phyloP scores from a whole-genome alignment of 2,329 filamentous ascomycete species.

The Ophiostoma tasmaniense region DNA sequence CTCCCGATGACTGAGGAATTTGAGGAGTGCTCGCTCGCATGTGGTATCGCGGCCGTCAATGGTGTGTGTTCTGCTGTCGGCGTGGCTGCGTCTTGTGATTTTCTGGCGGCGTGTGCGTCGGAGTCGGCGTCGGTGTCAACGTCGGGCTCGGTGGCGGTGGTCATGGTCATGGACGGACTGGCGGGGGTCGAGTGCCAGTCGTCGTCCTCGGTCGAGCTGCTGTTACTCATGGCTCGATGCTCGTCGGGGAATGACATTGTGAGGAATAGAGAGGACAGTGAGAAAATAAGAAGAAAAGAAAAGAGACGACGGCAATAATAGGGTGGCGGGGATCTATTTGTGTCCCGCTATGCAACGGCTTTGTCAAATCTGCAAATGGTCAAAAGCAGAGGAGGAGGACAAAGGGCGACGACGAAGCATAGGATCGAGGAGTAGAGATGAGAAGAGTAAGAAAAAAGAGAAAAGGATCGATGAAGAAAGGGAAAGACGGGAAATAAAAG shows the following conservation, averaged over 20 bases:
- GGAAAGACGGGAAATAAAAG: neutral
- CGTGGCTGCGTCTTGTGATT: constrained; percentile 1
- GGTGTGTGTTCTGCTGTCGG: neutral
- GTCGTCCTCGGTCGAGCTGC: constrained; percentile 13
- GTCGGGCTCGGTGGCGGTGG: neutral
- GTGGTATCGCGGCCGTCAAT: neutral
- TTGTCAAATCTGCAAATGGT: neutral
- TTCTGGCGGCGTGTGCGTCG: neutral
- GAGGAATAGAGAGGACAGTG: neutral
- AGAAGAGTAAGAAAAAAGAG: neutral
- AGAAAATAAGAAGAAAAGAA: neutral
- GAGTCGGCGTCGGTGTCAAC: neutral
- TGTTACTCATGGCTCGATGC: neutral
- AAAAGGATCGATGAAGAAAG: neutral
- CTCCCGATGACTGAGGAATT: neutral
- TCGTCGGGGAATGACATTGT: neutral
- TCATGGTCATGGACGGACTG: constrained; percentile 11
- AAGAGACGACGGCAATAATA: neutral
- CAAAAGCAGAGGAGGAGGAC: neutral
- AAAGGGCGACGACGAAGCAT: neutral
- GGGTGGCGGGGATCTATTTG: neutral
- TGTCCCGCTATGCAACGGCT: neutral
- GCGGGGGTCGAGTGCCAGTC: constrained; percentile 13
- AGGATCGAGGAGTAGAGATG: neutral
- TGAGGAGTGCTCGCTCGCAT: neutral